Evolutionary conservation across 2,329 filamentous ascomycete species (phyloP).

Genomic region (Diaporthe caulivora): DNA sequence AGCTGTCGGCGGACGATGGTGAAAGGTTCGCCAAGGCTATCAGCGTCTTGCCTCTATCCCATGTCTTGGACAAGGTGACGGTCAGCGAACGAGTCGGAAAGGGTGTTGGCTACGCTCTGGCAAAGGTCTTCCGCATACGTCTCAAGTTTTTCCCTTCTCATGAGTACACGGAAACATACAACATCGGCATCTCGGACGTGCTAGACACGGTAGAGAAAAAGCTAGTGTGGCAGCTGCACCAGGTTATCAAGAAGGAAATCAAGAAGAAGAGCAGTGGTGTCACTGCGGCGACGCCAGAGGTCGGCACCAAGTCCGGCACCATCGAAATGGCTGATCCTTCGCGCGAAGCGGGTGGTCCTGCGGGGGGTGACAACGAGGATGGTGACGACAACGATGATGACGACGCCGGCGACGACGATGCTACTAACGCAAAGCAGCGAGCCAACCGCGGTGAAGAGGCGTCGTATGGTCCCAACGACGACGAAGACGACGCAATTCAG

Average conservation of each 20-base stretch:
- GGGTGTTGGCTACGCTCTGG: conserved; percentile 75
- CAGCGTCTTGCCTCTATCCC: conserved; percentile 84
- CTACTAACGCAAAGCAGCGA: conserved; percentile 78
- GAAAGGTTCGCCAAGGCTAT: conserved; percentile 92
- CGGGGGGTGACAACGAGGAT: conserved; percentile 57
- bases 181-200: conserved; percentile 83
- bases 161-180: conserved; percentile 89
- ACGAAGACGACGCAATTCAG: conserved; percentile 85
- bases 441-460: conserved; percentile 84
- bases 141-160: conserved; percentile 86
- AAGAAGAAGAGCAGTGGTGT: conserved; percentile 80
- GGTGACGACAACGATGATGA: conserved; percentile 77
- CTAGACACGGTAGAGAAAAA: conserved; percentile 83
- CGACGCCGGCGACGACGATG: conserved; percentile 83
- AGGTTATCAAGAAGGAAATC: conserved; percentile 80
- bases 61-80: conserved; percentile 84
- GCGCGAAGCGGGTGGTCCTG: conserved; percentile 52
- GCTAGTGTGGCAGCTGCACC: conserved; percentile 79
- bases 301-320: conserved; percentile 68
- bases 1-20: conserved; percentile 75
- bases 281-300: conserved; percentile 80
- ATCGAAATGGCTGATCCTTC: conserved; percentile 62
- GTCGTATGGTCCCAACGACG: conserved; percentile 92
- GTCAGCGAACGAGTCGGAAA: conserved; percentile 85
- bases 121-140: conserved; percentile 87